Conservation (phyloP, 2,329 filamentous ascomycete species). For the Alternaria arborescens region DNA sequence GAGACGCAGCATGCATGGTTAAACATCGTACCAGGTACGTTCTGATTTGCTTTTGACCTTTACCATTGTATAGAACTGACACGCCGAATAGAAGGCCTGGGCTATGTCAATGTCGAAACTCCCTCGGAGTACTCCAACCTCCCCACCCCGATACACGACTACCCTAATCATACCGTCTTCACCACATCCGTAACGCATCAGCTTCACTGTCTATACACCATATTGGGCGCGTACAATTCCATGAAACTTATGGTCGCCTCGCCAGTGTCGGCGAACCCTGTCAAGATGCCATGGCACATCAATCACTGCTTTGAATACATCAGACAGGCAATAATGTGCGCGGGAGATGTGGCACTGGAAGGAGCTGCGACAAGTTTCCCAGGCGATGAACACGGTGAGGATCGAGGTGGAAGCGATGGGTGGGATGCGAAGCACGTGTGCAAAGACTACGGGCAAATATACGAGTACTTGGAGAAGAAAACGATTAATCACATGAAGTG, state of each 20-base stretch:
- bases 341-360: slow-evolving; percentile 45
- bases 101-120: slow-evolving; percentile 41
- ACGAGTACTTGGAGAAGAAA: slow-evolving; percentile 39
- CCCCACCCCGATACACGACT: slow-evolving; percentile 45
- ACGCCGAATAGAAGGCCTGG: slow-evolving; percentile 35
- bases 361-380: slow-evolving; percentile 47
- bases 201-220: slow-evolving; percentile 46
- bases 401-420: slow-evolving; percentile 45
- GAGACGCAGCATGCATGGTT: slow-evolving; percentile 44
- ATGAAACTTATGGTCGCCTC: slow-evolving; percentile 27
- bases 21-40: slow-evolving; percentile 41
- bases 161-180: slow-evolving; percentile 39
- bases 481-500: slow-evolving; percentile 42
- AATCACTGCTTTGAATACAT: slow-evolving; percentile 50
- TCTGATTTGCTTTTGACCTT: neutral
- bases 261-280: slow-evolving; percentile 17
- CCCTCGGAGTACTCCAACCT: slow-evolving; percentile 36
- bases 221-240: slow-evolving; percentile 45
- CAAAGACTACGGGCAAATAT: slow-evolving; percentile 44
- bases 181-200: slow-evolving; percentile 48
- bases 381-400: slow-evolving; percentile 30
- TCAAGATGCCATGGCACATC: slow-evolving; percentile 47
- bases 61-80: neutral
- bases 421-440: slow-evolving; percentile 48
- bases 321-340: slow-evolving; percentile 46